Evolutionary conservation across 169 alveolate species (phyloP).

Genomic region (Neospora caninum): DNA sequence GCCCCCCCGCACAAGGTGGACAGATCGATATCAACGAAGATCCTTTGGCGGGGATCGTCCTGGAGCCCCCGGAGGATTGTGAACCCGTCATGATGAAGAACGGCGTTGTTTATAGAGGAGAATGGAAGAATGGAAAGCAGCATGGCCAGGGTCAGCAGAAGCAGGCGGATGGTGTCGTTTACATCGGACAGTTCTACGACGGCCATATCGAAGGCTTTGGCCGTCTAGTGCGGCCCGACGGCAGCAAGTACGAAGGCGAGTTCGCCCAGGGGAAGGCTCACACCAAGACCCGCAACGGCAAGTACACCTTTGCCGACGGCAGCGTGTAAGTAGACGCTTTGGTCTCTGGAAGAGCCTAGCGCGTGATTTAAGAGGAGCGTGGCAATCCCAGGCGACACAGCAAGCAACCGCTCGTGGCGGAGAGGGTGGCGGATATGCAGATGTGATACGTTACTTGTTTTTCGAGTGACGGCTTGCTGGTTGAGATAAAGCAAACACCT

Average conservation of each 20-base stretch:
- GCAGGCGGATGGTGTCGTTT: slow-evolving; percentile 82
- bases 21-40: slow-evolving; percentile 26
- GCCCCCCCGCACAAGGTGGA: not conserved
- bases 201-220: slow-evolving; percentile 89
- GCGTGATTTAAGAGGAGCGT: too few species aligned
- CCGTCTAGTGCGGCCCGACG: slow-evolving; percentile 81
- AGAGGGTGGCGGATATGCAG: too few species aligned
- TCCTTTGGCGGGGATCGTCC: slow-evolving; percentile 66
- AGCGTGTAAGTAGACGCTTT: slow-evolving; percentile 51
- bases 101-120: slow-evolving; percentile 86
- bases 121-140: slow-evolving; percentile 81
- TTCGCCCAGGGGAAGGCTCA: slow-evolving; percentile 68
- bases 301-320: slow-evolving; percentile 67
- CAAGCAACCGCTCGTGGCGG: not conserved
- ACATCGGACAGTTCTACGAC: slow-evolving; percentile 83
- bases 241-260: slow-evolving; percentile 85
- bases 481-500: too few species aligned
- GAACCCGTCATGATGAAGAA: slow-evolving; percentile 81
- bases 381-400: not conserved
- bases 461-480: too few species aligned
- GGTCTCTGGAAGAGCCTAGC: not conserved
- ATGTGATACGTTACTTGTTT: too few species aligned
- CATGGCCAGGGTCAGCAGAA: slow-evolving; percentile 81
- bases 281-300: slow-evolving; percentile 64
- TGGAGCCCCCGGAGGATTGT: slow-evolving; percentile 71